These are phyloP conservation scores for Penicillium paxilli DNA, from an alignment of 495 filamentous ascomycete species.

Conservation along the genomic window DNA sequence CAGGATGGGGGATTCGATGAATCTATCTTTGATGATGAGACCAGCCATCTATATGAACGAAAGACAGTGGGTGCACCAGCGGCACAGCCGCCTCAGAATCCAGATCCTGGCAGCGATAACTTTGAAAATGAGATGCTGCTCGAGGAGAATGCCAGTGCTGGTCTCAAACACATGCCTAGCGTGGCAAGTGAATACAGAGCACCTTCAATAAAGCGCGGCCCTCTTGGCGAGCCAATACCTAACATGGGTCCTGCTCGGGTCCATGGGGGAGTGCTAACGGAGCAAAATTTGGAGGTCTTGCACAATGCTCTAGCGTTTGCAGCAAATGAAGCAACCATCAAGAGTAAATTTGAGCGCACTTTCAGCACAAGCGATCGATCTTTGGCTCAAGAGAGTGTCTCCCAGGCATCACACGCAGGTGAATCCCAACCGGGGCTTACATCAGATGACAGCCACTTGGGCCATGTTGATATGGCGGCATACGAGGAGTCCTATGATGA, in stretches of 20 bases:
- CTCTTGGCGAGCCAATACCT: constrained; percentile 28
- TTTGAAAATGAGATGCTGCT: constrained; percentile 12
- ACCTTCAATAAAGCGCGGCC: constrained; percentile 25
- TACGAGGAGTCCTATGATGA: constrained; percentile 56
- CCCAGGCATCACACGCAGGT: constrained; percentile 27
- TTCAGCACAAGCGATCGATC: constrained; percentile 45
- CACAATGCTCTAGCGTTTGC: constrained; percentile 81
- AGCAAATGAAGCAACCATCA: constrained; percentile 68
- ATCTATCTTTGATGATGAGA: constrained; percentile 73
- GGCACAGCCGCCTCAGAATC: constrained; percentile 9
- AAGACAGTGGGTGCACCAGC: constrained; percentile 22
- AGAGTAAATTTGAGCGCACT: constrained; percentile 64
- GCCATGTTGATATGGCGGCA: constrained; percentile 36
- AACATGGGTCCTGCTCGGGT: constrained; percentile 31
- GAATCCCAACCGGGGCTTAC: constrained; percentile 51
- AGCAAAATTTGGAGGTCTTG: constrained; percentile 68
- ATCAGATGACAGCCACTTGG: constrained; percentile 48
- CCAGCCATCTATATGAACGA: constrained; percentile 48
- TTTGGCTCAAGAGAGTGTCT: constrained; percentile 36
- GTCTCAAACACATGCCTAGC: constrained; percentile 42
- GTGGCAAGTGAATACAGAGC: constrained; percentile 40
- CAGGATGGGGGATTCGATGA: constrained; percentile 68
- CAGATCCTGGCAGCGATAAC: constrained; percentile 5
- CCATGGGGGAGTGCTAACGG: constrained; percentile 44
- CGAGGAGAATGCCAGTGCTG: constrained; percentile 18